Conservation (phyloP, 1,284 basidiomycete genomes). For the Gomphus sp. region DNA sequence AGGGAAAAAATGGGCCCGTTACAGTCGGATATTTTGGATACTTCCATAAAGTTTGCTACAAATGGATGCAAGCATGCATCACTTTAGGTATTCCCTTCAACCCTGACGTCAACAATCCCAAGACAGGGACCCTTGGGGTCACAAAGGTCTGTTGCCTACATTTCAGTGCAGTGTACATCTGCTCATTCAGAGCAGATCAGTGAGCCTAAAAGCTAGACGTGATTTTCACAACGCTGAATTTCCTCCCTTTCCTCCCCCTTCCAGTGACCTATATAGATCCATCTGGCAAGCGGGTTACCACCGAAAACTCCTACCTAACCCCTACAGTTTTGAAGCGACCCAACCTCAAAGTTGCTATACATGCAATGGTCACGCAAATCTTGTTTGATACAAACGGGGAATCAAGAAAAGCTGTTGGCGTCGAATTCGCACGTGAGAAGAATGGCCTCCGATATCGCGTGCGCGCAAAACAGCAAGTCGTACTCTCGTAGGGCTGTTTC, state of each 20-base stretch:
- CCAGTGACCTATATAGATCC: slow-evolving; percentile 56
- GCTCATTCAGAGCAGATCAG: slow-evolving; percentile 8
- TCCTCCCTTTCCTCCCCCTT: neutral
- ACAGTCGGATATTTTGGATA: slow-evolving; percentile 12
- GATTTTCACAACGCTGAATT: neutral
- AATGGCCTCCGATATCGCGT: slow-evolving; percentile 29
- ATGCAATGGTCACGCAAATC: slow-evolving; percentile 44
- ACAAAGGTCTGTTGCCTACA: slow-evolving; percentile 14
- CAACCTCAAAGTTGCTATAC: slow-evolving; percentile 50
- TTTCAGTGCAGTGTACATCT: no score
- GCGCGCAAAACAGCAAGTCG: slow-evolving; percentile 46
- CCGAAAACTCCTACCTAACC: slow-evolving; percentile 58
- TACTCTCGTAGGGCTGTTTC: slow-evolving; percentile 42
- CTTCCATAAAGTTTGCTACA: slow-evolving; percentile 5
- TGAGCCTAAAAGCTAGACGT: slow-evolving; percentile 7
- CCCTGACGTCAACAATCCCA: slow-evolving; percentile 14
- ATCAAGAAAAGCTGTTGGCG: slow-evolving; percentile 37
- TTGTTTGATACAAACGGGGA: slow-evolving; percentile 24
- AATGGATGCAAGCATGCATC: slow-evolving; percentile 13
- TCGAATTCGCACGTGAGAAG: slow-evolving; percentile 38
- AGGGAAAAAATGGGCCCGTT: slow-evolving; percentile 4
- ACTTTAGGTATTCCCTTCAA: slow-evolving; percentile 13
- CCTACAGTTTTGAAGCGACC: slow-evolving; percentile 47
- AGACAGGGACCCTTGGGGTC: slow-evolving; percentile 13
- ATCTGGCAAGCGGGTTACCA: slow-evolving; percentile 42